These are phyloP conservation scores for Leptographium lundbergii DNA, from an alignment of 2,329 filamentous ascomycete species.

Conservation along the genomic window DNA sequence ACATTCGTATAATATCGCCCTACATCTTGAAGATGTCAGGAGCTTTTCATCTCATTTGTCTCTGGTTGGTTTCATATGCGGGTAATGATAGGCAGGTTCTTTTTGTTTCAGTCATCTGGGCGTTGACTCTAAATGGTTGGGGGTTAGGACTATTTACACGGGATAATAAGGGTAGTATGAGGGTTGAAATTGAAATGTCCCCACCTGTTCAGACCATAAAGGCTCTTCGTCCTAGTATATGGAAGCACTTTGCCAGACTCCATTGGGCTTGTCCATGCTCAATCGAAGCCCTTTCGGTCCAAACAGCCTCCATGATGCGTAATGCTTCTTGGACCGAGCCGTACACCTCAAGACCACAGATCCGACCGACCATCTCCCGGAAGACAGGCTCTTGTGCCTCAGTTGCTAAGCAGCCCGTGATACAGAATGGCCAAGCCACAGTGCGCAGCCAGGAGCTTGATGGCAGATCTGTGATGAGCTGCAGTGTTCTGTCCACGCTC, in stretches of 20 bases:
- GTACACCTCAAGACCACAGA: conserved; percentile 31
- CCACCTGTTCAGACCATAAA: conserved; percentile 14
- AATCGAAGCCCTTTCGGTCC: conserved; percentile 24
- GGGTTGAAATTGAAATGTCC: background rate
- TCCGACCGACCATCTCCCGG: conserved; percentile 24
- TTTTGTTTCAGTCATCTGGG: background rate
- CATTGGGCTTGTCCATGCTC: conserved; percentile 25
- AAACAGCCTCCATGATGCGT: conserved; percentile 33
- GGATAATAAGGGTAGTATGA: background rate
- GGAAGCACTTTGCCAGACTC: conserved; percentile 30
- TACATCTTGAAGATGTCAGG: background rate
- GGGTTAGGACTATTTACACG: background rate
- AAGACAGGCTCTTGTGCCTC: conserved; percentile 29
- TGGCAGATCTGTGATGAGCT: conserved; percentile 12
- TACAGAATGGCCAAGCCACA: conserved; percentile 22
- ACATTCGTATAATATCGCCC: conserved; percentile 4
- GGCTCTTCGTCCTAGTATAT: conserved; percentile 11
- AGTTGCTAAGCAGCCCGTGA: conserved; percentile 23
- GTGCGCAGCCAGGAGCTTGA: conserved; percentile 18
- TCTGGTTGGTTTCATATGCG: background rate
- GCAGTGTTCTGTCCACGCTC: conserved; percentile 11
- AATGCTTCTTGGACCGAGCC: conserved; percentile 31
- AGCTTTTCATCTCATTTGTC: background rate
- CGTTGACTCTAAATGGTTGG: background rate
- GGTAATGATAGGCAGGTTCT: background rate